Conservation (phyloP, 352 stramenopile genomes). For the Pythium periplocum region DNA sequence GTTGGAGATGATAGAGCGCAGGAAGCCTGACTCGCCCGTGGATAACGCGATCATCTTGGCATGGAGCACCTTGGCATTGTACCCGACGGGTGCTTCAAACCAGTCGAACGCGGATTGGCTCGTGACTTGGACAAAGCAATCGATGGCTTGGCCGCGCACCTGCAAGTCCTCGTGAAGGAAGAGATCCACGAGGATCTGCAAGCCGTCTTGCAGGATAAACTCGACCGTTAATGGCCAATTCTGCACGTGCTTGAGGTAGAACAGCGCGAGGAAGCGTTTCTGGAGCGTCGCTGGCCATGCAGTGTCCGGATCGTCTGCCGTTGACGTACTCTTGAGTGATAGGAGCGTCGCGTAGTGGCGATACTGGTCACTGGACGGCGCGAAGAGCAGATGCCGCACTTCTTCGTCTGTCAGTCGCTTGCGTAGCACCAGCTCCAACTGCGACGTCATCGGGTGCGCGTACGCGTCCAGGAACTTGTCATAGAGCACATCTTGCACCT, state of each 20-base stretch:
- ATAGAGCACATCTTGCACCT: conserved; percentile 17
- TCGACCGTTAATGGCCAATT: conserved; percentile 30
- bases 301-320: not conserved
- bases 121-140: conserved; percentile 39
- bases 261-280: conserved; percentile 34
- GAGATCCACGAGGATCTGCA: conserved; percentile 25
- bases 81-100: conserved; percentile 24
- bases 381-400: conserved; percentile 30
- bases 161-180: conserved; percentile 30
- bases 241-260: conserved; percentile 34
- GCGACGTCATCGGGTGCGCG: conserved; percentile 14
- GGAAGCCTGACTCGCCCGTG: conserved; percentile 10
- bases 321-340: conserved; percentile 5
- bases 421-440: conserved; percentile 29
- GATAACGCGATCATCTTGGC: conserved; percentile 28
- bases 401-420: conserved; percentile 36
- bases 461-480: conserved; percentile 26
- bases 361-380: conserved; percentile 19
- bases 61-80: conserved; percentile 25
- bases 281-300: conserved; percentile 13
- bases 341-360: conserved; percentile 21
- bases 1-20: conserved; percentile 23
- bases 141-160: conserved; percentile 30
- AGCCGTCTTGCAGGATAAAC: conserved; percentile 24
- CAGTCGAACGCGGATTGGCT: conserved; percentile 33